Evolutionary conservation across 2,329 filamentous ascomycete genomes (phyloP).

Genomic region (Colletotrichum tamarilloi): DNA sequence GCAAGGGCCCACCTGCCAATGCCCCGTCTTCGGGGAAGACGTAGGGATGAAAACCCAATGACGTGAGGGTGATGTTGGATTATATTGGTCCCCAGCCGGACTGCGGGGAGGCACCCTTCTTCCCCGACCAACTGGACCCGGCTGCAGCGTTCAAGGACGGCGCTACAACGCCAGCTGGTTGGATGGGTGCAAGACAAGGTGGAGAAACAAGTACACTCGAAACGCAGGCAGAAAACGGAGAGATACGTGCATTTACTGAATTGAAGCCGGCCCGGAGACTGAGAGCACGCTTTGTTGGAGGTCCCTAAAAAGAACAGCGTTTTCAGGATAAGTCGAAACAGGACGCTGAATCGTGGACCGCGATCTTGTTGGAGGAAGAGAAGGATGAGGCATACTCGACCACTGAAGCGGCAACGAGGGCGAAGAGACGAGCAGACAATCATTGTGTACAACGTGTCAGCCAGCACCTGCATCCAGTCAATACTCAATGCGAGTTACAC

Average conservation of each 20-base stretch:
- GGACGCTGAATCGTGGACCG: not conserved
- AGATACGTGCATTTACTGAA: not conserved
- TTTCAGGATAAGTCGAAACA: not conserved
- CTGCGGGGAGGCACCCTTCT: not conserved
- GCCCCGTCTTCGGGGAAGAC: not conserved
- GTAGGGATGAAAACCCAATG: constrained; percentile 17
- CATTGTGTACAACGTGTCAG: not conserved
- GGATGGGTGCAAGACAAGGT: not conserved
- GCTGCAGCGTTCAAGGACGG: not conserved
- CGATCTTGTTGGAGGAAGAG: not conserved
- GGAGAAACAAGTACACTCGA: not conserved
- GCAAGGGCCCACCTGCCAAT: not conserved
- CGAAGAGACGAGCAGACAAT: not conserved
- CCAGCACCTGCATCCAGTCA: not conserved
- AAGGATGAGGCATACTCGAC: not conserved
- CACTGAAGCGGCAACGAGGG: not conserved
- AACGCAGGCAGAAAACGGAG: not conserved
- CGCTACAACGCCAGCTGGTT: not conserved
- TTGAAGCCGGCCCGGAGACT: not conserved
- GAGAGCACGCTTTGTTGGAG: not conserved
- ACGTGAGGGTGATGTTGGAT: constrained; percentile 17
- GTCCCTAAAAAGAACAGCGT: not conserved
- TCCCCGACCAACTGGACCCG: not conserved
- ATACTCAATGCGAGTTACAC: not conserved
- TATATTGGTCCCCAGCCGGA: too few species aligned